These are phyloP conservation scores for Ceratobasidium sp. DNA, from an alignment of 1,284 basidiomycete species.

Conservation along the genomic window DNA sequence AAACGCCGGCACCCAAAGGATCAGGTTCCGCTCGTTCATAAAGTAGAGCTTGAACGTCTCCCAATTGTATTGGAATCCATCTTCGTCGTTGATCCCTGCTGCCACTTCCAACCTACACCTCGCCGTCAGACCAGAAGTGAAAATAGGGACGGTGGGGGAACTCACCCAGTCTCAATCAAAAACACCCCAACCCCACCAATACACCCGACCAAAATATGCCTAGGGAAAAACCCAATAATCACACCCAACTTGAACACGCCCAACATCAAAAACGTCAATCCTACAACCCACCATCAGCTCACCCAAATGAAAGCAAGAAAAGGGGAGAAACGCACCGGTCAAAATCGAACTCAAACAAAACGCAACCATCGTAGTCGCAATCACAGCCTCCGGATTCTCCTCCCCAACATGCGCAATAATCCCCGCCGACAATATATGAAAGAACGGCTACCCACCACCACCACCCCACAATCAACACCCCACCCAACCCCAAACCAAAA, in stretches of 20 bases:
- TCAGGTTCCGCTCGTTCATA: constrained; percentile 70
- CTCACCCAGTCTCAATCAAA: constrained; percentile 87
- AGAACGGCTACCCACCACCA: constrained; percentile 82
- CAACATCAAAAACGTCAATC: constrained; percentile 87
- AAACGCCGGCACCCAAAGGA: constrained; percentile 83
- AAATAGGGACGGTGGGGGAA: constrained; percentile 30
- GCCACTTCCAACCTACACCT: constrained; percentile 86
- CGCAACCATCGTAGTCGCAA: constrained; percentile 92
- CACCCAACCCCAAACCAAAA: neutral
- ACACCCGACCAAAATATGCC: constrained; percentile 95
- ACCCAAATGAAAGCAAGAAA: neutral
- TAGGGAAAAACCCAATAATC: constrained; percentile 95
- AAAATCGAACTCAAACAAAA: constrained; percentile 92
- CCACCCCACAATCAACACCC: neutral
- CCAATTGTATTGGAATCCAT: constrained; percentile 75
- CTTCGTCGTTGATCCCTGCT: constrained; percentile 85
- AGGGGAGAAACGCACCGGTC: constrained; percentile 71
- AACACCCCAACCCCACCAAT: constrained; percentile 98
- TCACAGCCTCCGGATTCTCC: constrained; percentile 76
- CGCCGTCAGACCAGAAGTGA: neutral
- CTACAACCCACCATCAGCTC: constrained; percentile 57
- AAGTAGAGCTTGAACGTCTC: constrained; percentile 75
- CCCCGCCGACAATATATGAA: constrained; percentile 88
- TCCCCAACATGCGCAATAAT: constrained; percentile 83
- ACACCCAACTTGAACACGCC: constrained; percentile 87